These are phyloP conservation scores for Gleditsia sinensis DNA, from an alignment of 306 rosid genomes.

Conservation along the genomic window DNA sequence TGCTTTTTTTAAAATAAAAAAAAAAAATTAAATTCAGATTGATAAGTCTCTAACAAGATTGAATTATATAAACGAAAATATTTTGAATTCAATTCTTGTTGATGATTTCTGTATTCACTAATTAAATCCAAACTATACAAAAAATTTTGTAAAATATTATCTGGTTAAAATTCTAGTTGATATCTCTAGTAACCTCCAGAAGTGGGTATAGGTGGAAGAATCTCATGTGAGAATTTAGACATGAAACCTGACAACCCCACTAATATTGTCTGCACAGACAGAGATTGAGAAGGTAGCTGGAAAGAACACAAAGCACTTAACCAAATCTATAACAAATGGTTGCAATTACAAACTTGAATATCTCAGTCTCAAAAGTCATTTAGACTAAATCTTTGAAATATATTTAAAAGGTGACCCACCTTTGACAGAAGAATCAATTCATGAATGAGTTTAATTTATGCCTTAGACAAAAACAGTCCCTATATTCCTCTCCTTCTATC, in stretches of 20 bases:
- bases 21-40: too few relatives aligned
- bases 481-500: slow-evolving; percentile 49
- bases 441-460: slow-evolving; percentile 38
- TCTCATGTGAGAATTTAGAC: slow-evolving; percentile 25
- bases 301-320: slow-evolving; percentile 30
- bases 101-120: too few relatives aligned
- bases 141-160: too few relatives aligned
- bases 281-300: slow-evolving; percentile 3
- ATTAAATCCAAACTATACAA: background rate
- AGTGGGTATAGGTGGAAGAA: slow-evolving; percentile 37
- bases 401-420: slow-evolving; percentile 21
- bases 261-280: background rate
- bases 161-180: too few relatives aligned
- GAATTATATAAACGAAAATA: too few relatives aligned
- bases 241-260: slow-evolving; percentile 40
- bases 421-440: slow-evolving; percentile 43
- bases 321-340: background rate
- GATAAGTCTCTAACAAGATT: too few relatives aligned
- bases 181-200: too few relatives aligned
- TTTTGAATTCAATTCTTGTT: too few relatives aligned
- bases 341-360: slow-evolving; percentile 30
- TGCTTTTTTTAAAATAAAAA: too few relatives aligned
- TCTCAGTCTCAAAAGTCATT: slow-evolving; percentile 28
- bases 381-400: slow-evolving; percentile 42
- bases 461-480: slow-evolving; percentile 30